Percentiles rank a stretch among this genome's conserved stretches.
Evolutionary conservation across 1,284 basidiomycete species (phyloP).

Genomic region (Apiotrichum laibachii): DNA sequence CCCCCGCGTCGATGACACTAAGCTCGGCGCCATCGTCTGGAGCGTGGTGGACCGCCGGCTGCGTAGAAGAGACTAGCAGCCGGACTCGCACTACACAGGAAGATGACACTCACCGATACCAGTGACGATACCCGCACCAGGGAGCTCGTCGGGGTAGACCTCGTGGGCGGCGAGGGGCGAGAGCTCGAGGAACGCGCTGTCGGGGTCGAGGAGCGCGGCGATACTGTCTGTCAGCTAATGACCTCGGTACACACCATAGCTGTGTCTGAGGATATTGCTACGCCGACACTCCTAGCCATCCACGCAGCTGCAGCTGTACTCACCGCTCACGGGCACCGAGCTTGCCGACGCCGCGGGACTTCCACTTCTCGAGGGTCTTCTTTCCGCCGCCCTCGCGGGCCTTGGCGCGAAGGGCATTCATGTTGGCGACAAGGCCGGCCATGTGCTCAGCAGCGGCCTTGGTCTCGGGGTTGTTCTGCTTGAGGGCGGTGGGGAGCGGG

Average conservation of each 20-base stretch:
- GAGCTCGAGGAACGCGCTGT: conserved; percentile 86
- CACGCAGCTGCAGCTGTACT: conserved; percentile 16
- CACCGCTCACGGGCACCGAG: conserved; percentile 82
- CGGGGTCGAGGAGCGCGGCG: conserved; percentile 70
- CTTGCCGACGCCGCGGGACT: conserved; percentile 76
- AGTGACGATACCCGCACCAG: conserved; percentile 86
- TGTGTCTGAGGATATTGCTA: too few species aligned
- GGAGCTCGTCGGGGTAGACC: conserved; percentile 78
- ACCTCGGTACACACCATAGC: background rate
- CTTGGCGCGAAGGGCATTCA: conserved; percentile 54
- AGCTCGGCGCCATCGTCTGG: too few species aligned
- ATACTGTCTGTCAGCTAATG: conserved; percentile 52
- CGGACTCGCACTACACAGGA: background rate
- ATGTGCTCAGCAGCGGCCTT: conserved; percentile 31
- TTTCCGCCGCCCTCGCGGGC: conserved; percentile 53
- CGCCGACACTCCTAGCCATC: too few species aligned
- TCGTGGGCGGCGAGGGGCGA: conserved; percentile 81
- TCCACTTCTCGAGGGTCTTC: conserved; percentile 64
- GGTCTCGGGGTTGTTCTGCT: conserved; percentile 28
- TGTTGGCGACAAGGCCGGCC: conserved; percentile 22
- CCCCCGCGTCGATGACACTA: too few species aligned
- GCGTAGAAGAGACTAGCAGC: too few species aligned
- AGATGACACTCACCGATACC: conserved; percentile 63
- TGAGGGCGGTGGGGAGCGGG: conserved; percentile 35
- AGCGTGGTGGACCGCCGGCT: too few species aligned